phyloP scores from a whole-genome alignment of 1,139 yeast species.

The Pichia sp. region DNA sequence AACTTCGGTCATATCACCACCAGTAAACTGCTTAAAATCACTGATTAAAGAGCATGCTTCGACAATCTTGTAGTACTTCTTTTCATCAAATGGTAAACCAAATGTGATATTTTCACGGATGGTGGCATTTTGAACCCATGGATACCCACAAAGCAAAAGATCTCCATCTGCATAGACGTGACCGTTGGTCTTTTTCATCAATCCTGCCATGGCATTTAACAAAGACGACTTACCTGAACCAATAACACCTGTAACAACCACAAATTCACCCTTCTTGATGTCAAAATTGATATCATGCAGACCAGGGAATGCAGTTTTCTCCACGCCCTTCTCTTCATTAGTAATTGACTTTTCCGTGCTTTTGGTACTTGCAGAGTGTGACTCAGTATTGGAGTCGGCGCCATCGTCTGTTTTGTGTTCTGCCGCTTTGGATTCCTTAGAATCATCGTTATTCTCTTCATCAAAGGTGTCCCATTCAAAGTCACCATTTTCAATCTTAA shows the following conservation, averaged over 20 bases:
- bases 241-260: slow-evolving; percentile 61
- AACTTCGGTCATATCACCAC: slow-evolving; percentile 79
- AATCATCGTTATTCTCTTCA: slow-evolving; percentile 11
- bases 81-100: slow-evolving; percentile 50
- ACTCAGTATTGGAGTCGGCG: no score
- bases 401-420: background rate
- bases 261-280: slow-evolving; percentile 48
- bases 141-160: slow-evolving; percentile 38
- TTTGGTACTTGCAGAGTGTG: background rate
- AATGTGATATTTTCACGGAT: slow-evolving; percentile 68
- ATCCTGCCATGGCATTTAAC: slow-evolving; percentile 53
- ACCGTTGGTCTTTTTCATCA: slow-evolving; percentile 47
- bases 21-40: slow-evolving; percentile 66
- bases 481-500: slow-evolving; percentile 42
- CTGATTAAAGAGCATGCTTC: slow-evolving; percentile 59
- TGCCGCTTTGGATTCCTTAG: slow-evolving; percentile 1
- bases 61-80: slow-evolving; percentile 47
- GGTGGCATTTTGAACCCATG: slow-evolving; percentile 85
- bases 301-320: slow-evolving; percentile 21
- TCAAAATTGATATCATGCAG: slow-evolving; percentile 36
- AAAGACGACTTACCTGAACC: slow-evolving; percentile 69
- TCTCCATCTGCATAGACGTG: slow-evolving; percentile 37
- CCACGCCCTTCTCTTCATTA: background rate
- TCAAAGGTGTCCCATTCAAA: slow-evolving; percentile 46
- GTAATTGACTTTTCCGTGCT: slow-evolving; percentile 1